phyloP scores from a whole-genome alignment of 306 rosid genomes.

The Phaseolus lunatus region DNA sequence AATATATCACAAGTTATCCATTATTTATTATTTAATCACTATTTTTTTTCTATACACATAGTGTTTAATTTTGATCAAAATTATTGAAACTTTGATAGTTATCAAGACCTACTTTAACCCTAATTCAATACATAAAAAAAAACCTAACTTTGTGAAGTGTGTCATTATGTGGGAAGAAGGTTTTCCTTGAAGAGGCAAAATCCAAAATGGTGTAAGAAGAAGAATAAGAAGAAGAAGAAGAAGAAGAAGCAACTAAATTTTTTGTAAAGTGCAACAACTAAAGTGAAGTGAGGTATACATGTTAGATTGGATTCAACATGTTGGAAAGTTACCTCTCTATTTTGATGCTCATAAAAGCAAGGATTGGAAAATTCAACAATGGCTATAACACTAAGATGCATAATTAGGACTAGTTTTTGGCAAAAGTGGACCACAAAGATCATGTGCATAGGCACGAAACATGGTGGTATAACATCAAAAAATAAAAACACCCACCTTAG shows the following conservation, averaged over 20 bases:
- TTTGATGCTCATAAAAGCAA: slow-evolving; percentile 11
- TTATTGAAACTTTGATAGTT: too few relatives aligned
- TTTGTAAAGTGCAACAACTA: too few relatives aligned
- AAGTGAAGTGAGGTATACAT: neutral
- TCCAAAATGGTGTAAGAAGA: too few relatives aligned
- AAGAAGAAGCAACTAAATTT: too few relatives aligned
- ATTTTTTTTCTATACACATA: too few relatives aligned
- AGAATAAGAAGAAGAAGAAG: too few relatives aligned
- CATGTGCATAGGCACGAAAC: slow-evolving; percentile 36
- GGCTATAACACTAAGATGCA: slow-evolving; percentile 24
- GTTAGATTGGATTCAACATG: neutral
- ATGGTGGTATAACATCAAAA: neutral
- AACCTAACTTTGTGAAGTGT: neutral
- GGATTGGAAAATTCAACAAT: slow-evolving; percentile 6
- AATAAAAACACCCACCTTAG: neutral
- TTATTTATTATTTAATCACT: too few relatives aligned
- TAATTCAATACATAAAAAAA: too few relatives aligned
- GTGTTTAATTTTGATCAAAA: too few relatives aligned
- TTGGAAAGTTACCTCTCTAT: neutral
- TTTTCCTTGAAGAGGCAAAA: too few relatives aligned
- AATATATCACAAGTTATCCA: too few relatives aligned
- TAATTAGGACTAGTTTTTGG: slow-evolving; percentile 19
- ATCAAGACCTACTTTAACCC: too few relatives aligned
- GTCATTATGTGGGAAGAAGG: neutral
- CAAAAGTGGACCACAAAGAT: slow-evolving; percentile 43